phyloP scores from a whole-genome alignment of 305 asterid genomes.

The Fraxinus sp. region DNA sequence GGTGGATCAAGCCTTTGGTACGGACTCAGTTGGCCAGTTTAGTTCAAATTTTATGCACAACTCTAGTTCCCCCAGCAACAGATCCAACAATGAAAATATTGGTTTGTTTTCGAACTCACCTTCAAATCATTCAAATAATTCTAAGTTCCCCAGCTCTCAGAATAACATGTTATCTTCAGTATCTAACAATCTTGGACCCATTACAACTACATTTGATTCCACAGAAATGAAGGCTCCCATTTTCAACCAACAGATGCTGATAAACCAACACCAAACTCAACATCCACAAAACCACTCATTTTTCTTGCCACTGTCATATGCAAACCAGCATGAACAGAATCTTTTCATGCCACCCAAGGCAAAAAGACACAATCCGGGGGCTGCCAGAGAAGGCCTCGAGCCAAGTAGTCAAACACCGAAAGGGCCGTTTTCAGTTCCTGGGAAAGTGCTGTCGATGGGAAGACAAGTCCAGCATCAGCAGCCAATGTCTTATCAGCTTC shows the following conservation, averaged over 20 bases:
- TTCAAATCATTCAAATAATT: constrained; percentile 18
- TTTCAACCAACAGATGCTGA: constrained; percentile 54
- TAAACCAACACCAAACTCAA: constrained; percentile 66
- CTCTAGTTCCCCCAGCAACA: constrained; percentile 24
- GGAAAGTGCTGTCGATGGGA: constrained; percentile 24
- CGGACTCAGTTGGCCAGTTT: constrained; percentile 36
- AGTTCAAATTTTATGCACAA: constrained; percentile 32
- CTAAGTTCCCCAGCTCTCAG: constrained; percentile 28
- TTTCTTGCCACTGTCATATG: constrained; percentile 50
- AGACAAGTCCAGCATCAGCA: constrained; percentile 18
- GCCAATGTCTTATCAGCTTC: constrained; percentile 32
- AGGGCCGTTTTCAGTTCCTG: constrained; percentile 27
- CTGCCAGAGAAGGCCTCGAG: constrained; percentile 22
- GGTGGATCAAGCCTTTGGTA: constrained; percentile 64
- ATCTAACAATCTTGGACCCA: constrained; percentile 43
- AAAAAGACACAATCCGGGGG: constrained; percentile 43
- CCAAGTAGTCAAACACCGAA: not conserved
- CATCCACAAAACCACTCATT: constrained; percentile 57
- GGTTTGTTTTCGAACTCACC: constrained; percentile 35
- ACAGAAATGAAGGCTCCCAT: constrained; percentile 53
- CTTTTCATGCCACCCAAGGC: constrained; percentile 48
- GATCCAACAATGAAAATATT: constrained; percentile 40
- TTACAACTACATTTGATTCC: constrained; percentile 44
- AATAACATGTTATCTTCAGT: constrained; percentile 33
- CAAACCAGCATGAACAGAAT: constrained; percentile 53